phyloP scores from a whole-genome alignment of 176 grass and related monocot genomes.

The Juncus effusus region DNA sequence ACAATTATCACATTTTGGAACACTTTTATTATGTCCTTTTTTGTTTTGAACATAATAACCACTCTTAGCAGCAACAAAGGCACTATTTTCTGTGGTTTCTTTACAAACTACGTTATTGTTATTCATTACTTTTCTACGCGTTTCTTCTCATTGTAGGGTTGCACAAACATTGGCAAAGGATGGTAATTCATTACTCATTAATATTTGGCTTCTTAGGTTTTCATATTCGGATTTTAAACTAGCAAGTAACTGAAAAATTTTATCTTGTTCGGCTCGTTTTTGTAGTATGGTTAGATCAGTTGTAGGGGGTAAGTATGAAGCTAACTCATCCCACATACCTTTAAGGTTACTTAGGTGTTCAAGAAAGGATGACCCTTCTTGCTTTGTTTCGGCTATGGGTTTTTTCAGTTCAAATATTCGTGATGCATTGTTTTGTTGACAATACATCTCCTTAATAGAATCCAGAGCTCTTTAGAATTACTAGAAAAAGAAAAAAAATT shows the following conservation, averaged over 20 bases:
- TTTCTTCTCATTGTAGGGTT: conserved; percentile 4
- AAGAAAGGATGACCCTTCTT: conserved; percentile 5
- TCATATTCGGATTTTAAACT: conserved; percentile 2
- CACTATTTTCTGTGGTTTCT: conserved; percentile 3
- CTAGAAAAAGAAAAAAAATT: neutral
- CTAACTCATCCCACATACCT: conserved; percentile 9
- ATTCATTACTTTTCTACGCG: conserved; percentile 8
- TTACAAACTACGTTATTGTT: neutral
- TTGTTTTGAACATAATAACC: neutral
- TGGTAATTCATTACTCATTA: neutral
- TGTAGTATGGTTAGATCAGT: neutral
- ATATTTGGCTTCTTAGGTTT: conserved; percentile 1
- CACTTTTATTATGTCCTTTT: neutral
- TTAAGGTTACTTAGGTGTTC: conserved; percentile 1
- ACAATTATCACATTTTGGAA: conserved; percentile 5
- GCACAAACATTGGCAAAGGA: neutral
- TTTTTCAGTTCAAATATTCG: conserved; percentile 3
- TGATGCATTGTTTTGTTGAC: conserved; percentile 14
- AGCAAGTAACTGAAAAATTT: conserved; percentile 17
- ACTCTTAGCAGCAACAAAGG: neutral
- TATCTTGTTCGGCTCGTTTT: conserved; percentile 5
- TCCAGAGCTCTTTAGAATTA: neutral
- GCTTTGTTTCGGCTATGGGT: neutral
- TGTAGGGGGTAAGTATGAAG: too few relatives aligned
- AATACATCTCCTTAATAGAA: neutral